Evolutionary conservation across 192 early-diverging fungal species (phyloP).

Genomic region (Coemansia sp.): DNA sequence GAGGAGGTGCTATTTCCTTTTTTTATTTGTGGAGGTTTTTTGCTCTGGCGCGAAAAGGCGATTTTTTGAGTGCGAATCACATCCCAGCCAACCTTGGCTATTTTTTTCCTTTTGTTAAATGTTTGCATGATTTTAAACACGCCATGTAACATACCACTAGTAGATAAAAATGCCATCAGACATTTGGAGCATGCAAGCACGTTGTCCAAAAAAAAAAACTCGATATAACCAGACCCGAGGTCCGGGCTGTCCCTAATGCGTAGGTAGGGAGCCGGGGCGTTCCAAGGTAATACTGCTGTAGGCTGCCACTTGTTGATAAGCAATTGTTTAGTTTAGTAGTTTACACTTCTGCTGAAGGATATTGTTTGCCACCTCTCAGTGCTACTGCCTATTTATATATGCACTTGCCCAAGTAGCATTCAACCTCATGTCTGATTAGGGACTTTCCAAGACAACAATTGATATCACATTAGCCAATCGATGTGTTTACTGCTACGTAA

Average conservation of each 20-base stretch:
- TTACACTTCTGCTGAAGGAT: background rate
- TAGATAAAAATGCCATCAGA: no score
- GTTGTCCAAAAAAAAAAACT: conserved; percentile 22
- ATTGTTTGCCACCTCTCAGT: background rate
- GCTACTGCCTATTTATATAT: background rate
- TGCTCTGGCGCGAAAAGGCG: no score
- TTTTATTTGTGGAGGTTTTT: background rate
- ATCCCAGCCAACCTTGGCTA: no score
- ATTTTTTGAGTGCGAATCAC: no score
- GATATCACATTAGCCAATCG: background rate
- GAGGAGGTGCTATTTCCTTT: conserved; percentile 58
- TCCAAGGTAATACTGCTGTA: background rate
- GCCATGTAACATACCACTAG: no score
- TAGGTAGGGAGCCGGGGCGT: conserved; percentile 62
- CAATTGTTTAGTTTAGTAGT: background rate
- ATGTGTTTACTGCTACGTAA: background rate
- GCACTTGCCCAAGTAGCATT: background rate
- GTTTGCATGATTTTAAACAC: no score
- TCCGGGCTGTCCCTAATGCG: conserved; percentile 71
- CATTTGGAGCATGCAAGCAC: no score
- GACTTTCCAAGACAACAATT: background rate
- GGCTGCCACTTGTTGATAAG: background rate
- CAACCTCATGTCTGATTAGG: background rate
- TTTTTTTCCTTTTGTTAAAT: no score
- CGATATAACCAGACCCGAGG: conserved; percentile 58